Base-by-base conservation (phyloP, 1,139 yeast genomes). In the Candida sanyaensis region DNA sequence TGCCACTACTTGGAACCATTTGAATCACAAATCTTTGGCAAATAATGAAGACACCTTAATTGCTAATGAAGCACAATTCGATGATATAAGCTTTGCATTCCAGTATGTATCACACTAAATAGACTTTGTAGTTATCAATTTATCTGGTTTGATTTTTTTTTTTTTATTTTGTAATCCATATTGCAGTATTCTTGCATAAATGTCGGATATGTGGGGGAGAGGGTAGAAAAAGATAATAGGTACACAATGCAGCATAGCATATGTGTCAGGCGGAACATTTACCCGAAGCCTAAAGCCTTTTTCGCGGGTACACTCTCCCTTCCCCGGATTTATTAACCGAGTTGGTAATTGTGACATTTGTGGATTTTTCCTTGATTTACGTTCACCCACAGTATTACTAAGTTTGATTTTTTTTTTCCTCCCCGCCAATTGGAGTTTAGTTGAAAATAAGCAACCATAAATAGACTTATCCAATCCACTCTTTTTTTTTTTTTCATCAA, bases 1-100 rank as follows among this genome's bases (percentile, higher is more conserved):
- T 67, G 89, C 98, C 0, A 93, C 97, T 0, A 86, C 97, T 0
- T 93, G 99, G 99, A 92, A 93, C 63, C 99, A 93, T 68, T 77
- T 88, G 52, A 79, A 85, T 49, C 88, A 80, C 52, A 76, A 69
- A 3, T 81, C 80, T 2, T 72, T 93, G 59, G 70, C 66, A 23
- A 67, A 69, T 34, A 89, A 92, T 38, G 88, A 91, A 59, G 99
- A 93, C 62, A 76, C 81, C 49, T 71, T 93, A 45, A 70, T 93
- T 49, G 79, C 83, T 51, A 90, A 86, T 60, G 99, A 93, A 63
- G 71, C 78, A 23, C 75, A 79, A 24, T 81, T 80, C 56, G 76
- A 82, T 41, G 91, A 88, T 44, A 83, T 95, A 30, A 81, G 92
- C 45, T 93, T 84, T 69, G 96, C 91, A 5, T 93, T 95, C 71